Evolutionary conservation across 2,329 filamentous ascomycete genomes (phyloP).

Genomic region (Stromatinia cepivora): DNA sequence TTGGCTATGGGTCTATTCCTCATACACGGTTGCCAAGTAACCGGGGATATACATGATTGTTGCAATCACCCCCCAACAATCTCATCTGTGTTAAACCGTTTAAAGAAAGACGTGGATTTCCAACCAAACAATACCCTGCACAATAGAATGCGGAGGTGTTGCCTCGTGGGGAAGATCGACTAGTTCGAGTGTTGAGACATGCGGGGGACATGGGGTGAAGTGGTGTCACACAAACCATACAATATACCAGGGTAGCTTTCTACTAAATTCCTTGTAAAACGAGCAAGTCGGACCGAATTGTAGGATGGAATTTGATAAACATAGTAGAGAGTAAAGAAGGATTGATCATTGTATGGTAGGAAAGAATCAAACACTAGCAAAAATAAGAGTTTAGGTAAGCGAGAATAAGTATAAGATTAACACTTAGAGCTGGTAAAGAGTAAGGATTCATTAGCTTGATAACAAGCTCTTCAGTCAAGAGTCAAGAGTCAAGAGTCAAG

Average conservation of each 20-base stretch:
- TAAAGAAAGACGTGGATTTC: background rate
- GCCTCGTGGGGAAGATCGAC: slow-evolving; percentile 22
- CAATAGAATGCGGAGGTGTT: slow-evolving; percentile 8
- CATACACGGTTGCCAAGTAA: slow-evolving; percentile 1
- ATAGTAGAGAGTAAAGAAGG: background rate
- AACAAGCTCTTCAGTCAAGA: slow-evolving; percentile 2
- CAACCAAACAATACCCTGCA: background rate
- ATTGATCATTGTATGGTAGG: no score
- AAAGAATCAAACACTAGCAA: background rate
- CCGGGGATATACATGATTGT: slow-evolving; percentile 3
- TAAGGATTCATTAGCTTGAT: background rate
- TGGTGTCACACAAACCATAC: slow-evolving; percentile 13
- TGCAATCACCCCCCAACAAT: background rate
- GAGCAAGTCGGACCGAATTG: slow-evolving; percentile 23
- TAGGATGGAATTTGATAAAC: slow-evolving; percentile 8
- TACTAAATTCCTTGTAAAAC: slow-evolving; percentile 14
- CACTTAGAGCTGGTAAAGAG: no score
- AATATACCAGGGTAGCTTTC: slow-evolving; percentile 9
- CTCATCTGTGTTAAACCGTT: background rate
- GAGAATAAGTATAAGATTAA: background rate
- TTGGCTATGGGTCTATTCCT: background rate
- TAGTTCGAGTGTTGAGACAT: slow-evolving; percentile 16
- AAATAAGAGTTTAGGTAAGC: background rate
- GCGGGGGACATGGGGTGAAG: slow-evolving; percentile 21
- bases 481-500: background rate